Percentiles rank a stretch among this genome's conserved stretches.
Conservation (phyloP, 257 asterid species). For the Oldenlandia corymbosa region DNA sequence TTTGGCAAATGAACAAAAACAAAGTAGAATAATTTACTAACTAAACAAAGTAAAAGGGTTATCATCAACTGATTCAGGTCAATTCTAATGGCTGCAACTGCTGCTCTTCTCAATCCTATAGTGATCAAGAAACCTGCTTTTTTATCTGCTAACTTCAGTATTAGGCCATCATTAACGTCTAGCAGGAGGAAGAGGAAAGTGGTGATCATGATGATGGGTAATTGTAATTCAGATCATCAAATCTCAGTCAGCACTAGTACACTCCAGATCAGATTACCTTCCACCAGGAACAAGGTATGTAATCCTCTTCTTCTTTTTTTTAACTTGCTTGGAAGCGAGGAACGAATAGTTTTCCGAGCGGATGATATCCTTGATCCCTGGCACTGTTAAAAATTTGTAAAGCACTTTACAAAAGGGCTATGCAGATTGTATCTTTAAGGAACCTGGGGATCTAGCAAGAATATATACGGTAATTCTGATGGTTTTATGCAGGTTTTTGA, state of each 20-base stretch:
- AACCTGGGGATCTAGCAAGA: no score
- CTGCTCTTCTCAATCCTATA: constrained; percentile 21
- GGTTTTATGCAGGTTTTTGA: constrained; percentile 45
- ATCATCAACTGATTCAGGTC: no score
- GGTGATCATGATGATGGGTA: constrained; percentile 34
- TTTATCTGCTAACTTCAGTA: background rate
- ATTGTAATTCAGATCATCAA: constrained; percentile 24
- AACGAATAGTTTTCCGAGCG: no score
- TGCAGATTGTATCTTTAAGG: no score
- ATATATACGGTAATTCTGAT: no score
- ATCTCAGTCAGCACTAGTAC: constrained; percentile 15
- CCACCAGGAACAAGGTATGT: constrained; percentile 28
- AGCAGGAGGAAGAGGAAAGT: no score
- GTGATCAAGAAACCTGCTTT: constrained; percentile 13
- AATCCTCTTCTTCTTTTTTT: background rate
- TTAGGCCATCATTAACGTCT: constrained; percentile 7
- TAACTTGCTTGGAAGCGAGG: background rate
- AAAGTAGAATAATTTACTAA: no score
- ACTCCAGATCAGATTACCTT: constrained; percentile 38
- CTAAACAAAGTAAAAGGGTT: no score
- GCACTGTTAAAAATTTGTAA: no score
- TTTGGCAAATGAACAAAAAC: no score
- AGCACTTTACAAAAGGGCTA: no score
- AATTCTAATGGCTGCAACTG: constrained; percentile 25
- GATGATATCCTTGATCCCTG: no score